These are phyloP conservation scores for Colletotrichum spinosum DNA, from an alignment of 2,329 filamentous ascomycete species.

Conservation along the genomic window DNA sequence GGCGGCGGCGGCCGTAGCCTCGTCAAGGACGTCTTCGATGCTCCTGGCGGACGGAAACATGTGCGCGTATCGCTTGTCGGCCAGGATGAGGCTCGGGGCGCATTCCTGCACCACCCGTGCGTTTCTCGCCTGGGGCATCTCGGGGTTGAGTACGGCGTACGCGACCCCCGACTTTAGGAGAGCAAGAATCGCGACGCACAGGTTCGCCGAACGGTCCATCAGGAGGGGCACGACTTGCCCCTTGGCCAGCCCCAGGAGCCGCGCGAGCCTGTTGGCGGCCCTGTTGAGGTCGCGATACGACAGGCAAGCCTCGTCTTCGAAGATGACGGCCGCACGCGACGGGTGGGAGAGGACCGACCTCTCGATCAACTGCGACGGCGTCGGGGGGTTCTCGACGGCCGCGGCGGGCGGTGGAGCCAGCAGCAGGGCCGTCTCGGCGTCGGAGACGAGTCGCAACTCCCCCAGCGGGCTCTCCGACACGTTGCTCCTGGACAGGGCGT, in stretches of 20 bases:
- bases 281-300: slow-evolving; percentile 12
- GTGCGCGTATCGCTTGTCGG: background rate
- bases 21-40: slow-evolving; percentile 1
- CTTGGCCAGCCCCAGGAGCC: background rate
- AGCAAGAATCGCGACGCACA: slow-evolving; percentile 39
- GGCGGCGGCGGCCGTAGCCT: background rate
- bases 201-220: slow-evolving; percentile 15
- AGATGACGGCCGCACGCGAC: background rate
- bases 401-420: background rate
- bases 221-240: slow-evolving; percentile 3
- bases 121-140: slow-evolving; percentile 33
- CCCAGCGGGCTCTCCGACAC: background rate
- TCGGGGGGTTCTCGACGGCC: background rate
- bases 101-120: slow-evolving; percentile 38
- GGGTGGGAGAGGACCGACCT: background rate
- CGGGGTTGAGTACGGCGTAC: slow-evolving; percentile 39
- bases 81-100: slow-evolving; percentile 22
- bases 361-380: background rate
- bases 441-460: background rate
- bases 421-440: background rate
- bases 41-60: background rate
- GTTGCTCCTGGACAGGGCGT: background rate
- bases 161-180: slow-evolving; percentile 41
- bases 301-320: slow-evolving; percentile 1
- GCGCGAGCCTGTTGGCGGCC: slow-evolving; percentile 5